phyloP scores from a whole-genome alignment of 495 filamentous ascomycete genomes.

The Penicillium silybi region DNA sequence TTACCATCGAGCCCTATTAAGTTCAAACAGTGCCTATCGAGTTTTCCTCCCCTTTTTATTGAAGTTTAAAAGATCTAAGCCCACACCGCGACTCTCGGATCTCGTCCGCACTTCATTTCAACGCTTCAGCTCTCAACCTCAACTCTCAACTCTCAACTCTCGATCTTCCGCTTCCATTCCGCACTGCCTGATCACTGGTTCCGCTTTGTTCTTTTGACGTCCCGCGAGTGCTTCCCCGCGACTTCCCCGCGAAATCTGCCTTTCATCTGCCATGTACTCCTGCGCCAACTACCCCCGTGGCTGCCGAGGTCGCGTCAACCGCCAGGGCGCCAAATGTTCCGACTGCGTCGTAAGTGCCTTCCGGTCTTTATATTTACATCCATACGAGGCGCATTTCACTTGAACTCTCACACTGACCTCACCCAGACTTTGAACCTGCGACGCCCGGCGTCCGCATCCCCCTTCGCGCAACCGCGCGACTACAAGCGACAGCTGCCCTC shows the following conservation, averaged over 20 bases:
- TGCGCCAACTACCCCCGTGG: conserved; percentile 50
- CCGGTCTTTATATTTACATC: neutral
- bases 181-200: neutral
- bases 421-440: conserved; percentile 40
- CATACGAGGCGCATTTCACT: neutral
- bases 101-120: neutral
- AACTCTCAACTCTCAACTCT: neutral
- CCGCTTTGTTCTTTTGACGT: neutral
- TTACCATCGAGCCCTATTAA: neutral
- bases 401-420: conserved; percentile 12
- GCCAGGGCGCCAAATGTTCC: conserved; percentile 40
- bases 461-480: conserved; percentile 43
- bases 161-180: neutral
- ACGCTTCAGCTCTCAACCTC: neutral
- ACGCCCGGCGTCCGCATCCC: conserved; percentile 39
- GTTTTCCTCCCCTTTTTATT: conserved; percentile 10
- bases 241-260: conserved; percentile 2
- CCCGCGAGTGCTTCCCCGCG: neutral
- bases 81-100: neutral
- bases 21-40: conserved; percentile 7
- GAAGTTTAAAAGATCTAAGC: conserved; percentile 6
- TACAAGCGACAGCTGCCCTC: conserved; percentile 41
- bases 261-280: conserved; percentile 39
- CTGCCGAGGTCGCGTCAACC: conserved; percentile 47
- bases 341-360: conserved; percentile 44